These are phyloP conservation scores for Pelagophyceae sp. DNA, from an alignment of 352 stramenopile genomes.

Conservation along the genomic window DNA sequence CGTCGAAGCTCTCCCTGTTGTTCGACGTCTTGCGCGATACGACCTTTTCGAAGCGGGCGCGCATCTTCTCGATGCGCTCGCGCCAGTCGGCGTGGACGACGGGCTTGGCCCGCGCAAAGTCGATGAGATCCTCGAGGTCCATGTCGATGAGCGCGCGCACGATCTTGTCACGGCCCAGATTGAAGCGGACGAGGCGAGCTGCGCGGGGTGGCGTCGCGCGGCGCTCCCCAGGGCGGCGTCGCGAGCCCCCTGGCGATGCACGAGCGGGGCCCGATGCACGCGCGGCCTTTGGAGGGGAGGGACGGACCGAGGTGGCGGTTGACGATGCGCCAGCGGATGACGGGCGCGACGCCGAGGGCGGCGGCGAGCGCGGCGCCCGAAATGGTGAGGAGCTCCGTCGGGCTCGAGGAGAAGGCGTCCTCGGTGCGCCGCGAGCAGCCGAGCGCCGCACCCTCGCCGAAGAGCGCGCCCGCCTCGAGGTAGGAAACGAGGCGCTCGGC, in stretches of 20 bases:
- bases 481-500: too few species aligned
- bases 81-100: not conserved
- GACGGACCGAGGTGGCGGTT: not conserved
- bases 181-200: not conserved
- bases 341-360: not conserved
- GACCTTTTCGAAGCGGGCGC: not conserved
- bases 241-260: not conserved
- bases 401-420: not conserved
- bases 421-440: not conserved
- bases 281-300: not conserved
- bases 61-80: not conserved
- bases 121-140: not conserved
- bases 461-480: not conserved
- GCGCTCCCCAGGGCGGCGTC: too few species aligned
- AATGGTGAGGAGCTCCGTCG: not conserved
- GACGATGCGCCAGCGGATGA: not conserved
- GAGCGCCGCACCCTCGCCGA: conserved; percentile 2
- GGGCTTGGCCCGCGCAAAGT: too few species aligned
- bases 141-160: not conserved
- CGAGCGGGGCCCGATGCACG: not conserved
- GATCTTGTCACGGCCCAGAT: not conserved
- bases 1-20: not conserved
- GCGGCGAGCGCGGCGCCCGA: not conserved
- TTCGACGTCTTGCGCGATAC: not conserved
- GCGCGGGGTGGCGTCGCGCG: not conserved